phyloP scores from a whole-genome alignment of 306 rosid genomes.

The Prunus kanzakura region DNA sequence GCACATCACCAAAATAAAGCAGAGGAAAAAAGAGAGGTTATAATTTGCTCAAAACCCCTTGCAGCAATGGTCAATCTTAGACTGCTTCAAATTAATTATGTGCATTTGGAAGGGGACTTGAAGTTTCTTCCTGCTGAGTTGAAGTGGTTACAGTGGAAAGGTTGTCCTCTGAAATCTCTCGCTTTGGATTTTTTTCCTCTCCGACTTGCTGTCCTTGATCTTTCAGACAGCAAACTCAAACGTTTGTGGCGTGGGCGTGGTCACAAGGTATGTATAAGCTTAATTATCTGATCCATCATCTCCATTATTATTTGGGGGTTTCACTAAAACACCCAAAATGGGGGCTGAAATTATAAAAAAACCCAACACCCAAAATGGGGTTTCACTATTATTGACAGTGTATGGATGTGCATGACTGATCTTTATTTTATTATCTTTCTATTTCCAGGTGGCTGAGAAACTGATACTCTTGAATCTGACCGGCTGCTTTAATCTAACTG shows the following conservation, averaged over 20 bases:
- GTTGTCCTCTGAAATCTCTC: slow-evolving; percentile 41
- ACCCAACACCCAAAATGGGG: no score
- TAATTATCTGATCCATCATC: background rate
- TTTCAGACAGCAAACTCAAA: slow-evolving; percentile 42
- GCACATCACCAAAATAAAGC: slow-evolving; percentile 17
- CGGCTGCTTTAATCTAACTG: slow-evolving; percentile 25
- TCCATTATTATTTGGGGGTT: no score
- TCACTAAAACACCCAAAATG: no score
- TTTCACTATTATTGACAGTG: no score
- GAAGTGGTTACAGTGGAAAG: slow-evolving; percentile 73
- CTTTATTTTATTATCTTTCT: no score
- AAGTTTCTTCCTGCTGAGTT: slow-evolving; percentile 41
- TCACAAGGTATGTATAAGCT: slow-evolving; percentile 21
- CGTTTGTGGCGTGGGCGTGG: slow-evolving; percentile 24
- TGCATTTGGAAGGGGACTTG: slow-evolving; percentile 42
- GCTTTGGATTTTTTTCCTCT: slow-evolving; percentile 42
- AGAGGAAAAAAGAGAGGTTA: slow-evolving; percentile 23
- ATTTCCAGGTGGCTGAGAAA: slow-evolving; percentile 46
- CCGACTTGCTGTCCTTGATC: slow-evolving; percentile 56
- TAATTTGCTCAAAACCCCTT: slow-evolving; percentile 34
- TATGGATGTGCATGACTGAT: no score
- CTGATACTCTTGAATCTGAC: slow-evolving; percentile 50
- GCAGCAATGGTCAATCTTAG: slow-evolving; percentile 43
- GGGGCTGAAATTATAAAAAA: no score
- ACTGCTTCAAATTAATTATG: slow-evolving; percentile 55